phyloP scores from a whole-genome alignment of 2,329 filamentous ascomycete genomes.

The Aspergillus flavus region DNA sequence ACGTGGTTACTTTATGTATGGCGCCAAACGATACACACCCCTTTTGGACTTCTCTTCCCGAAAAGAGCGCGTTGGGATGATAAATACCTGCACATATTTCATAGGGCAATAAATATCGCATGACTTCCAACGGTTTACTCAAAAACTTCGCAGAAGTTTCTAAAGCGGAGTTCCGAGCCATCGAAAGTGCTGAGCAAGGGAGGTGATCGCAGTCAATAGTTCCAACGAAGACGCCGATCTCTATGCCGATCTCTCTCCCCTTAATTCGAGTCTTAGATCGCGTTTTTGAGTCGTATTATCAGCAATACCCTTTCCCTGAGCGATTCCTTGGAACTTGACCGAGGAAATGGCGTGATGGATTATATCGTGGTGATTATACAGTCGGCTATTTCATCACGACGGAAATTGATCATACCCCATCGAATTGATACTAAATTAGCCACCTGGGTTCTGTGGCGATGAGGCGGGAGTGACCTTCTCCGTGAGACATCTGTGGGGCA shows the following conservation, averaged over 20 bases:
- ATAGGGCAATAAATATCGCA: neutral
- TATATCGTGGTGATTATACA: neutral
- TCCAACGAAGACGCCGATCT: neutral
- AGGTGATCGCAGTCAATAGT: neutral
- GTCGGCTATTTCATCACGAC: neutral
- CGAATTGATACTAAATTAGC: neutral
- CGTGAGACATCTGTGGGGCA: neutral
- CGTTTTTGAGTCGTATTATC: neutral
- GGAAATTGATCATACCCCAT: neutral
- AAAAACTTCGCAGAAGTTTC: neutral
- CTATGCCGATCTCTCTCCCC: neutral
- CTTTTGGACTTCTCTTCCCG: neutral
- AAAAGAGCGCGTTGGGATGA: neutral
- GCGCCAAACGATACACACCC: neutral
- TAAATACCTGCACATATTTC: neutral
- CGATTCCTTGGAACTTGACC: neutral
- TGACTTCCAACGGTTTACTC: neutral
- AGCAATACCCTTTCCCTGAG: neutral
- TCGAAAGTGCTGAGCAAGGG: neutral
- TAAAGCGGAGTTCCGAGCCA: neutral
- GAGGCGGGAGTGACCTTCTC: neutral
- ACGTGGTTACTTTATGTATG: neutral
- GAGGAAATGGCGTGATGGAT: neutral
- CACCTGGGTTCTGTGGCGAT: neutral
- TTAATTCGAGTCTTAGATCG: neutral